Base-by-base conservation (phyloP, 1,284 basidiomycete genomes). In the Afroboletus lepidellus region DNA sequence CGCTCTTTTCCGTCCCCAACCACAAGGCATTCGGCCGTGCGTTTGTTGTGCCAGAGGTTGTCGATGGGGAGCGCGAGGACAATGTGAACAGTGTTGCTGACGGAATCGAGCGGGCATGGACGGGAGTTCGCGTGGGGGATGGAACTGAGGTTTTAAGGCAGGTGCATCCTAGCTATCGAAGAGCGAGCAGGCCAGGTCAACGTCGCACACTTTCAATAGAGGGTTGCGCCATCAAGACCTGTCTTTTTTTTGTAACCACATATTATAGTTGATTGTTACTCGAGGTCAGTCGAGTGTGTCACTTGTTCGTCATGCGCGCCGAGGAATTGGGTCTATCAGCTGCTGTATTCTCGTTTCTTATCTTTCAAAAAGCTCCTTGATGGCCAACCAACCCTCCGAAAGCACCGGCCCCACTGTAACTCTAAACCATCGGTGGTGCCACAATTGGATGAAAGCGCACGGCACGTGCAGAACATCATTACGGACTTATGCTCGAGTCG, bases 241-340 rank as follows among this genome's bases (percentile, higher is more conserved):
- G 59, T 68, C 3, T 65, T 94, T 98, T 73, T 98, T 94, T 72
- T 85, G 87, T 58, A 98, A 96, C 72, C 92, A 91, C 85, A 37
- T 92, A 93, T 66, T 99, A 97, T 74, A 82, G 85, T 13, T 74
- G 97, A 41, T 72, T 97, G 62, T 74, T 96, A 41, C 71, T 97
- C 24, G 88, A 95, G 81, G 93, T 93, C 54, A 48, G 80, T 70
- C 20, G 41, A 21, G 1, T 23, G 36, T 49, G 29, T 41, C 13
- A 33, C 20, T 36, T 45, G 25, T 41, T 51, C 9, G 34, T 41
- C 29, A 32, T 1, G 27, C 21, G 45, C 20, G 34, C 16, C 55
- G 49, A 60, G 43, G 29, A 46, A 41, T 5, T 4, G 23, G 16
- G 34, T 45, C 24, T 41, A 18, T 12, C 56, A 98, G 90, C 75